Percentiles rank a stretch among this genome's conserved stretches.
These are phyloP conservation scores for Prunella vulgaris DNA, from an alignment of 257 asterid species.

Conservation along the genomic window DNA sequence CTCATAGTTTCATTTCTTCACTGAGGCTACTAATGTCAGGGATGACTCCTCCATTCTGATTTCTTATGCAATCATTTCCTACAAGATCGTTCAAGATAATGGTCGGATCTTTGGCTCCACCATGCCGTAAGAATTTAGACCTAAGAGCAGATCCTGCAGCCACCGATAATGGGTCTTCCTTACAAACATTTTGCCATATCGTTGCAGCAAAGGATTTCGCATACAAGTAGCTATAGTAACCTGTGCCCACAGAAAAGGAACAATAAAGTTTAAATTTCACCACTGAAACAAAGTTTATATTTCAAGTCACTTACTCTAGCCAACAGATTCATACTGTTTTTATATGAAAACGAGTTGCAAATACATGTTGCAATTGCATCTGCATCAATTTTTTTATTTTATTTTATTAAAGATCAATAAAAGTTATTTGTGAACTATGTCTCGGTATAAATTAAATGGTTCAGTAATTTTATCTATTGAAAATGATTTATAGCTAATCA, in stretches of 20 bases:
- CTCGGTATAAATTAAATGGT: not conserved
- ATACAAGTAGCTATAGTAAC: conserved; percentile 93
- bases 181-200: conserved; percentile 69
- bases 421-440: not conserved
- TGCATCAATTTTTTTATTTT: not conserved
- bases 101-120: conserved; percentile 93
- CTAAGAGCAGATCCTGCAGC: conserved; percentile 77
- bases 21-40: conserved; percentile 71
- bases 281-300: not conserved
- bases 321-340: not conserved
- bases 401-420: not conserved
- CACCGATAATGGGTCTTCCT: conserved; percentile 74
- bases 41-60: conserved; percentile 52
- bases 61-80: conserved; percentile 42
- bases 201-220: conserved; percentile 89
- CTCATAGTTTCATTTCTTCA: conserved; percentile 49
- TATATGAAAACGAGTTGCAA: not conserved
- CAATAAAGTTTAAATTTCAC: not conserved
- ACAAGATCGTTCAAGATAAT: conserved; percentile 64
- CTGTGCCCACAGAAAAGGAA: conserved; percentile 30
- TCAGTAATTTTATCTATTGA: not conserved
- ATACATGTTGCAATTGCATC: not conserved
- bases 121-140: conserved; percentile 67
- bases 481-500: not conserved
- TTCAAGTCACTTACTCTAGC: not conserved